phyloP scores from a whole-genome alignment of 768 basidiomycete genomes.

The Infundibulicybe gibba region DNA sequence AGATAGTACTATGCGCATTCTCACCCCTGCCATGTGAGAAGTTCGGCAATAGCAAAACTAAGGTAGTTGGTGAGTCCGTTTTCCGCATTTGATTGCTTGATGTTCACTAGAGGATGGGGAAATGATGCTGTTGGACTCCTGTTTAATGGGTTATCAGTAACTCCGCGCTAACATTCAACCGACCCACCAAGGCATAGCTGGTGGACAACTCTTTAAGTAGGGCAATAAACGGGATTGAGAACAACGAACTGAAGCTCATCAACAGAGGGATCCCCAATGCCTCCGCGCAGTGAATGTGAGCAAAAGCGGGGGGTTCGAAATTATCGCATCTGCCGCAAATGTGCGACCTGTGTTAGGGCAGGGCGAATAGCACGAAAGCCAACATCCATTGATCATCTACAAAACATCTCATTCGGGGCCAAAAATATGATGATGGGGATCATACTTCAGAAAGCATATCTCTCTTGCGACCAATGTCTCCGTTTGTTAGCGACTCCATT shows the following conservation, averaged over 20 bases:
- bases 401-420: constrained; percentile 1
- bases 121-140: constrained; percentile 53
- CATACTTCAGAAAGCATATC: constrained; percentile 49
- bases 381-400: constrained; percentile 61
- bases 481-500: constrained; percentile 52
- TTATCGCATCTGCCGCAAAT: constrained; percentile 62
- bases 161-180: not conserved
- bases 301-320: constrained; percentile 65
- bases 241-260: constrained; percentile 51
- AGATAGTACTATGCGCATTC: constrained; percentile 6
- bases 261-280: constrained; percentile 56
- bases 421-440: not conserved
- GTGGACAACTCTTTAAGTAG: not conserved
- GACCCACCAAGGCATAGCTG: constrained; percentile 64
- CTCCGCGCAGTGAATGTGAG: constrained; percentile 63
- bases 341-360: constrained; percentile 36
- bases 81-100: constrained; percentile 47
- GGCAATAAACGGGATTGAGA: constrained; percentile 3
- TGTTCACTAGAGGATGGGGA: constrained; percentile 61
- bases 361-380: constrained; percentile 47
- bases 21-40: constrained; percentile 60
- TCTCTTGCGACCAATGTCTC: constrained; percentile 56
- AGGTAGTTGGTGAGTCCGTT: constrained; percentile 53
- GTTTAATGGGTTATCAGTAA: not conserved
- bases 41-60: constrained; percentile 54